phyloP scores from a whole-genome alignment of 1,284 basidiomycete genomes.

The Meira miltonrushii region DNA sequence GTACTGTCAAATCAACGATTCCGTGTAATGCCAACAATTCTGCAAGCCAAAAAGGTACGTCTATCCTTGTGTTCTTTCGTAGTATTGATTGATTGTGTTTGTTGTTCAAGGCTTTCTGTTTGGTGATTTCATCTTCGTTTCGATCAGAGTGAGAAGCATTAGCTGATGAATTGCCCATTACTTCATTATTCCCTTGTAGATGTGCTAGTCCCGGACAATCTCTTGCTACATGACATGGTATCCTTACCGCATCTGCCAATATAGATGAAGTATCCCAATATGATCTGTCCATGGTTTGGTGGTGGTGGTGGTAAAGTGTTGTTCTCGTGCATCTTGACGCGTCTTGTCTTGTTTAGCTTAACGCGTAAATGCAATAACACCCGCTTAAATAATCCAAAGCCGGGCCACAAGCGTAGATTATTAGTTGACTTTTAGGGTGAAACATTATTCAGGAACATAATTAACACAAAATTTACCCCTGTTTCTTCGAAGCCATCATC shows the following conservation, averaged over 20 bases:
- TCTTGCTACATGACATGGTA: constrained; percentile 44
- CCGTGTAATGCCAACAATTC: constrained; percentile 44
- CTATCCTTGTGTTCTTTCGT: constrained; percentile 23
- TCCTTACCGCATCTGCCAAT: constrained; percentile 36
- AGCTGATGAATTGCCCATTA: not conserved
- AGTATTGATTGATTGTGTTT: not conserved
- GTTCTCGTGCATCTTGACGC: too few species aligned
- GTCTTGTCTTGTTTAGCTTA: too few species aligned
- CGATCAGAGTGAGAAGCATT: not conserved
- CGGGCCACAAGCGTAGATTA: too few species aligned
- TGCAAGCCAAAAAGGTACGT: constrained; percentile 49
- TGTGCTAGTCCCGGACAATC: constrained; percentile 48
- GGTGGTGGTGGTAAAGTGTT: too few species aligned
- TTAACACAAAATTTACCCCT: too few species aligned
- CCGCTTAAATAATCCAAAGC: too few species aligned
- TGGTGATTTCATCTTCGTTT: constrained; percentile 8
- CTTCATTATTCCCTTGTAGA: constrained; percentile 21
- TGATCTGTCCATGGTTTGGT: constrained; percentile 31
- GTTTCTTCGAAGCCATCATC: too few species aligned
- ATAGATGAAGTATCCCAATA: constrained; percentile 49
- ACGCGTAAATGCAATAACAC: too few species aligned
- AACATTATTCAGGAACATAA: too few species aligned
- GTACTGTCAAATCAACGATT: constrained; percentile 41
- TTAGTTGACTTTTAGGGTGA: too few species aligned
- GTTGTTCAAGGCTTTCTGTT: not conserved